Percentiles rank a stretch among this genome's conserved stretches.
Evolutionary conservation across 495 filamentous ascomycete species (phyloP).

Genomic region (Aspergillus cristatus): DNA sequence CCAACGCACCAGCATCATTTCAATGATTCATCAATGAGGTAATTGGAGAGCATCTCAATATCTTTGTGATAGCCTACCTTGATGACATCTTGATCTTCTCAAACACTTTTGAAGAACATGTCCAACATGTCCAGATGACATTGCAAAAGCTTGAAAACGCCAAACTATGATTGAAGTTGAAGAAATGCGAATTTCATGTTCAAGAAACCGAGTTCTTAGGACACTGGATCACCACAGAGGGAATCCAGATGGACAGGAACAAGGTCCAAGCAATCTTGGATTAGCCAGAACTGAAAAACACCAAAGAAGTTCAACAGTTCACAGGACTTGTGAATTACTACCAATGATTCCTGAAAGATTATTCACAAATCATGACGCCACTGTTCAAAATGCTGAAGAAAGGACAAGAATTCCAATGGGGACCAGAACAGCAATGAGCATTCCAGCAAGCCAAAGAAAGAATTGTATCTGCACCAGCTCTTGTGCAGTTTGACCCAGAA

Average conservation of each 20-base stretch:
- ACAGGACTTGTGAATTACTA: slow-evolving; percentile 10
- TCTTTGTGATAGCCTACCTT: slow-evolving; percentile 8
- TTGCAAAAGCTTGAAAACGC: slow-evolving; percentile 3
- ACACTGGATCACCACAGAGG: slow-evolving; percentile 4
- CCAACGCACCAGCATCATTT: slow-evolving; percentile 8
- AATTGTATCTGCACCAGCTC: not conserved
- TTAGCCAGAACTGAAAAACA: slow-evolving; percentile 1
- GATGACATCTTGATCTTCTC: slow-evolving; percentile 11
- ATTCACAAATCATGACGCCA: not conserved
- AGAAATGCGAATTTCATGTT: slow-evolving; percentile 10
- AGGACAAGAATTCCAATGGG: slow-evolving; percentile 6
- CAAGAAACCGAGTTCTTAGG: slow-evolving; percentile 5
- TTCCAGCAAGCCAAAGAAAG: slow-evolving; percentile 7
- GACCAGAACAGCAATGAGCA: not conserved
- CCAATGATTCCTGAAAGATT: slow-evolving; percentile 5
- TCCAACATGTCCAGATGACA: slow-evolving; percentile 3
- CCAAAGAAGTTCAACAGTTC: slow-evolving; percentile 9
- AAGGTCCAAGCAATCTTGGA: slow-evolving; percentile 7
- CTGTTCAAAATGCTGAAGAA: slow-evolving; percentile 6
- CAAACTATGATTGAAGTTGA: slow-evolving; percentile 5
- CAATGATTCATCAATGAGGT: slow-evolving; percentile 9
- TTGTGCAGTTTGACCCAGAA: not conserved
- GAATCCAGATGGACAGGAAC: slow-evolving; percentile 5
- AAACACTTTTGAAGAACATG: slow-evolving; percentile 6
- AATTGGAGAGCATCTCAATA: slow-evolving; percentile 5